Conservation (phyloP, 1,139 yeast species). For the Zygosaccharomyces pseudobailii region DNA sequence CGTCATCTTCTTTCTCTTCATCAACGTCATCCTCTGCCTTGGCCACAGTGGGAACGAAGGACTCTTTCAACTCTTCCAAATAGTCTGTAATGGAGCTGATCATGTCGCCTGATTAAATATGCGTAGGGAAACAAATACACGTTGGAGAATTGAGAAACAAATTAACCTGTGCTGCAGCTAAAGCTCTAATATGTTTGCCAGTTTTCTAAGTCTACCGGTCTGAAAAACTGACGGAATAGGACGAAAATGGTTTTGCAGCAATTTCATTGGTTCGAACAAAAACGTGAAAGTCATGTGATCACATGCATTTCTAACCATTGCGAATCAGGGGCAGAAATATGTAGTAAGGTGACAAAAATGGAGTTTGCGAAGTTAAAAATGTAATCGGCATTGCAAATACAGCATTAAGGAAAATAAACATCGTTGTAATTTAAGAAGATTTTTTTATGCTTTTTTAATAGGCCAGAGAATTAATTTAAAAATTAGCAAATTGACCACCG, state of each 20-base stretch:
- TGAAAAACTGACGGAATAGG: not conserved
- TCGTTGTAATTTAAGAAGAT: too few relatives aligned
- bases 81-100: conserved; percentile 51
- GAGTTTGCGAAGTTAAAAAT: not conserved
- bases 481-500: too few relatives aligned
- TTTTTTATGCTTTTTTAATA: too few relatives aligned
- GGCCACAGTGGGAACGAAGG: conserved; percentile 74
- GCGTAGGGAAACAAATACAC: not conserved
- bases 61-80: conserved; percentile 72
- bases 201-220: not conserved
- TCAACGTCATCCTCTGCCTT: conserved; percentile 59
- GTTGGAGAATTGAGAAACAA: not conserved
- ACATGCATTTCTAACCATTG: not conserved
- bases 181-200: not conserved
- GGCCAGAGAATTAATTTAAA: too few relatives aligned
- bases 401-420: too few relatives aligned
- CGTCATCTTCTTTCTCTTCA: conserved; percentile 20
- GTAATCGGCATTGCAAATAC: not conserved
- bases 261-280: conserved; percentile 7
- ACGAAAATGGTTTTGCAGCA: conserved; percentile 7
- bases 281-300: conserved; percentile 2
- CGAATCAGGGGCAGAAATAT: not conserved
- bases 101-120: conserved; percentile 33
- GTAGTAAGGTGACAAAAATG: not conserved
- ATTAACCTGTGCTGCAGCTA: not conserved